Evolutionary conservation across 2,329 filamentous ascomycete species (phyloP).

Genomic region (Beauveria sp.): DNA sequence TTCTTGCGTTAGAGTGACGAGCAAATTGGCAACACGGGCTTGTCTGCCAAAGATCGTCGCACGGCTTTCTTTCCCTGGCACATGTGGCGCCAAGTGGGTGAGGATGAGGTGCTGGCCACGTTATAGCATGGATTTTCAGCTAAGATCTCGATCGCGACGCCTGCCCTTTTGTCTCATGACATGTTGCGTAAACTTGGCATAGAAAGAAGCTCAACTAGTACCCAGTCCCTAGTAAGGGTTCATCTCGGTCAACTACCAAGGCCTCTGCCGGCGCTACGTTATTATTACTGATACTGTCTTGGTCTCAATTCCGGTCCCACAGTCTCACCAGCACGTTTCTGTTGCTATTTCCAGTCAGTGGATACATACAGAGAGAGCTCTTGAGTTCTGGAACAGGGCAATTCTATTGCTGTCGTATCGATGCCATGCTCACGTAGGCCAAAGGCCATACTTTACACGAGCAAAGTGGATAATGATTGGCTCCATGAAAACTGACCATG

Average conservation of each 20-base stretch:
- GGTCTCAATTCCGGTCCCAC: too few relatives aligned
- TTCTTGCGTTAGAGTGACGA: not conserved
- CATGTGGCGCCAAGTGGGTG: not conserved
- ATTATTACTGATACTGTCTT: not conserved
- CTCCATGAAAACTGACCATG: not conserved
- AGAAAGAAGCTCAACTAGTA: conserved; percentile 1
- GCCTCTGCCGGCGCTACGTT: not conserved
- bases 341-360: not conserved
- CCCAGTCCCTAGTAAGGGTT: not conserved
- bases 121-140: conserved; percentile 2
- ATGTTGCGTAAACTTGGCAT: conserved; percentile 9
- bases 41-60: not conserved
- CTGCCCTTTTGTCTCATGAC: not conserved
- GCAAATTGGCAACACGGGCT: too few relatives aligned
- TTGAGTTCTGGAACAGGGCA: not conserved
- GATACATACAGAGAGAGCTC: not conserved
- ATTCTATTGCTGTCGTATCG: not conserved
- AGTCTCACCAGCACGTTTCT: not conserved
- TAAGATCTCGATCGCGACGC: conserved; percentile 6
- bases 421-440: too few relatives aligned
- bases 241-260: too few relatives aligned
- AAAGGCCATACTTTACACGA: not conserved
- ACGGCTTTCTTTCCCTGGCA: conserved; percentile 1
- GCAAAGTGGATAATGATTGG: not conserved
- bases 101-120: conserved; percentile 7